phyloP scores from a whole-genome alignment of 805 yeast genomes.

The Barnettozyma sp. region DNA sequence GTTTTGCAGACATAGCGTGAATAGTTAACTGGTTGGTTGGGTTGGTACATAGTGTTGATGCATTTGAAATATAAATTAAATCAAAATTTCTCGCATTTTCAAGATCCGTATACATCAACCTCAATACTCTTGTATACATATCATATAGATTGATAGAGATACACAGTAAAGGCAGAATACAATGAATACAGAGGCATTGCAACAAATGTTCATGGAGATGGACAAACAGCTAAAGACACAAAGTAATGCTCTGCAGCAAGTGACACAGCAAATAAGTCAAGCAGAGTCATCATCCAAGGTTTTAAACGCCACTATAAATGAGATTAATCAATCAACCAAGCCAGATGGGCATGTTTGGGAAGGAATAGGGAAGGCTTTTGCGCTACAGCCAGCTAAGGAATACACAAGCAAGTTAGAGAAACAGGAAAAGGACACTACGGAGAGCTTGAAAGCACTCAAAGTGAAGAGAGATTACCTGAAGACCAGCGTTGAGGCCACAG shows the following conservation, averaged over 20 bases:
- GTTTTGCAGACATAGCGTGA: no score
- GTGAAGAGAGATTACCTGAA: slow-evolving; percentile 69
- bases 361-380: slow-evolving; percentile 75
- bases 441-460: slow-evolving; percentile 50
- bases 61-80: neutral
- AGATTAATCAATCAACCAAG: slow-evolving; percentile 4
- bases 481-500: slow-evolving; percentile 70
- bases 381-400: slow-evolving; percentile 35
- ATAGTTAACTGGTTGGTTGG: neutral
- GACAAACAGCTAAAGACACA: slow-evolving; percentile 55
- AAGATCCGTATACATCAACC: no score
- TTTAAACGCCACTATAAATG: slow-evolving; percentile 6
- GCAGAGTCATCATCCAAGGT: slow-evolving; percentile 9
- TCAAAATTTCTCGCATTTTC: no score
- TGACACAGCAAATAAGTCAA: slow-evolving; percentile 36
- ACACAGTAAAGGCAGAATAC: neutral
- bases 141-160: neutral
- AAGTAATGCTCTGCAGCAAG: slow-evolving; percentile 51
- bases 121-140: no score
- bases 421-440: slow-evolving; percentile 50
- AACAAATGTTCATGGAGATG: slow-evolving; percentile 53
- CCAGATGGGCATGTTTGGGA: slow-evolving; percentile 60
- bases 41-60: neutral
- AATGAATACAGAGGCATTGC: slow-evolving; percentile 32
- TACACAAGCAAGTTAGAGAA: slow-evolving; percentile 43